Conservation (phyloP, 78 protist species). For the Cavenderia fasciculata region DNA sequence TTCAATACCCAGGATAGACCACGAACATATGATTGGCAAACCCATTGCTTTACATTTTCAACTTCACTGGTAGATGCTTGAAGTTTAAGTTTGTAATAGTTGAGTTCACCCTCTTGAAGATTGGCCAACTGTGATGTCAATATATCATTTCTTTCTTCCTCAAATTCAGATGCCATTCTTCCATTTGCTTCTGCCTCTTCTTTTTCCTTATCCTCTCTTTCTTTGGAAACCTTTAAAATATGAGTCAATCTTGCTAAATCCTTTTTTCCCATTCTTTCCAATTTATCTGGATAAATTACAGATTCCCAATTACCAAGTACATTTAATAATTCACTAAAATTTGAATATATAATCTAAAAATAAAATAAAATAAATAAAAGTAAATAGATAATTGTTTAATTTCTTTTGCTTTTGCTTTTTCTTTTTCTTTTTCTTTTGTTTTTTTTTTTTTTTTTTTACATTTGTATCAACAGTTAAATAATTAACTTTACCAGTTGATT, state of each 20-base stretch:
- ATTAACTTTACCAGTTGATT: neutral
- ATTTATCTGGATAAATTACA: constrained; percentile 1
- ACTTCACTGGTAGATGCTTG: neutral
- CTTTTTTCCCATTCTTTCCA: constrained; percentile 25
- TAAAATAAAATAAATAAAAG: neutral
- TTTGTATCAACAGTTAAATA: constrained; percentile 2
- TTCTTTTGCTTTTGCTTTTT: no score
- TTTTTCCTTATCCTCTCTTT: no score
- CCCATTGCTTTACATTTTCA: neutral
- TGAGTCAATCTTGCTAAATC: neutral
- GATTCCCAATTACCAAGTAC: constrained; percentile 34
- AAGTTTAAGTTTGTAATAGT: constrained; percentile 41
- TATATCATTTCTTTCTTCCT: no score
- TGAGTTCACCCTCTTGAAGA: constrained; percentile 13
- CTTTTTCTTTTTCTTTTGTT: neutral
- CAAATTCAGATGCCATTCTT: no score
- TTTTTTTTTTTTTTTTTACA: neutral
- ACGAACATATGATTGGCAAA: constrained; percentile 75
- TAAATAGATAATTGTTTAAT: neutral
- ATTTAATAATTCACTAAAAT: neutral
- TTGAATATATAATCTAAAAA: neutral
- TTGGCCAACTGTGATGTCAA: neutral
- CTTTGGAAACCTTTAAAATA: no score
- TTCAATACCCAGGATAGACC: constrained; percentile 97
- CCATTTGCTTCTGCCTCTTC: no score